phyloP scores from a whole-genome alignment of 768 basidiomycete genomes.

The Pleurotus tuber-regium region DNA sequence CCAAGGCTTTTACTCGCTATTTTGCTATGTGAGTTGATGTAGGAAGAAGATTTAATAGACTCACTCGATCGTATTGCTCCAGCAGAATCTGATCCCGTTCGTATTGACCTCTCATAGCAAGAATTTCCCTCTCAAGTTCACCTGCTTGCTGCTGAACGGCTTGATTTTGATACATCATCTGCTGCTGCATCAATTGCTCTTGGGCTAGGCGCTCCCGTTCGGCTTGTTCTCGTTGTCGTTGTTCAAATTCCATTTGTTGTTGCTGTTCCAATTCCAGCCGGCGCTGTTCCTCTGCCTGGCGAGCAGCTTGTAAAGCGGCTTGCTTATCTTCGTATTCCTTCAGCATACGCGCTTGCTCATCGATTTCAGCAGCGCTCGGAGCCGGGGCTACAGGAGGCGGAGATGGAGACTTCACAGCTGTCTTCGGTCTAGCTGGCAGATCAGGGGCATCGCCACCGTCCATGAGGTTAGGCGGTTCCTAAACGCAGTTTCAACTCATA shows the following conservation, averaged over 20 bases:
- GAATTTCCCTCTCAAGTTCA: slow-evolving; percentile 86
- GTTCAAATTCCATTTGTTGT: slow-evolving; percentile 87
- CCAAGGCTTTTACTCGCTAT: slow-evolving; percentile 93
- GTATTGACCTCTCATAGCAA: slow-evolving; percentile 94
- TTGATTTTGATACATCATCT: slow-evolving; percentile 78
- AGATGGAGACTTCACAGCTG: slow-evolving; percentile 52
- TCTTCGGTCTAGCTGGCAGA: slow-evolving; percentile 78
- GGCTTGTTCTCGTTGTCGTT: slow-evolving; percentile 81
- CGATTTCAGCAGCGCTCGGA: slow-evolving; percentile 68
- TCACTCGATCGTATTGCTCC: slow-evolving; percentile 94
- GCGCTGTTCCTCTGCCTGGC: slow-evolving; percentile 81
- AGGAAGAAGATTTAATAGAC: slow-evolving; percentile 24
- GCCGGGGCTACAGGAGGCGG: slow-evolving; percentile 73
- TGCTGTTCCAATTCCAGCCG: slow-evolving; percentile 74
- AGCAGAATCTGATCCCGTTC: slow-evolving; percentile 97
- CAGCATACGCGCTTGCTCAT: slow-evolving; percentile 90
- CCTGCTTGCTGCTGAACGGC: slow-evolving; percentile 64
- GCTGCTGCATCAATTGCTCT: slow-evolving; percentile 84
- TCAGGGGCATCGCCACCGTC: slow-evolving; percentile 84
- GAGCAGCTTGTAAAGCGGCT: slow-evolving; percentile 74
- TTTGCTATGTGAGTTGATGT: slow-evolving; percentile 11
- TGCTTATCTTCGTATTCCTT: slow-evolving; percentile 98
- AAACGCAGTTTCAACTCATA: slow-evolving; percentile 3
- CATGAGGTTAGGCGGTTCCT: slow-evolving; percentile 96
- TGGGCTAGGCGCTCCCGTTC: slow-evolving; percentile 88